These are phyloP conservation scores for Colletotrichum euphorbiae DNA, from an alignment of 2,329 filamentous ascomycete species.

Conservation along the genomic window DNA sequence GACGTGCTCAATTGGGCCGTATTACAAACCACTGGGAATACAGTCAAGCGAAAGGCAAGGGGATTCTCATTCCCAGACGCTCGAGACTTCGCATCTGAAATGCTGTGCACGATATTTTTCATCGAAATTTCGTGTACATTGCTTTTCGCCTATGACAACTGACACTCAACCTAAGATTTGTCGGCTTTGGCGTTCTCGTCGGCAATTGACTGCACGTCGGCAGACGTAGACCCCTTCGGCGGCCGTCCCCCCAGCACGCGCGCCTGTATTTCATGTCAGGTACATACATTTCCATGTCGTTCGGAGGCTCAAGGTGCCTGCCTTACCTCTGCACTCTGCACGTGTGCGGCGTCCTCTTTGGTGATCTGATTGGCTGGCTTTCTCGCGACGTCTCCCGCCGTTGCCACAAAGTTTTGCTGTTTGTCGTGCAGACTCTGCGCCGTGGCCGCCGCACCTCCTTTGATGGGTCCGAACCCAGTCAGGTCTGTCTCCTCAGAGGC, in stretches of 20 bases:
- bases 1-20: too few relatives aligned
- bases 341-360: slow-evolving; percentile 46
- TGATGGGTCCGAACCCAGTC: slow-evolving; percentile 47
- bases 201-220: slow-evolving; percentile 45
- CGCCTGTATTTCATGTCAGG: slow-evolving; percentile 20
- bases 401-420: slow-evolving; percentile 48
- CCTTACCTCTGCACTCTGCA: slow-evolving; percentile 46
- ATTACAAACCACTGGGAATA: too few relatives aligned
- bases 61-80: too few relatives aligned
- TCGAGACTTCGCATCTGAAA: too few relatives aligned
- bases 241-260: slow-evolving; percentile 42
- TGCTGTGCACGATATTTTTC: too few relatives aligned
- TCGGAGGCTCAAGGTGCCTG: neutral
- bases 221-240: slow-evolving; percentile 45
- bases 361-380: slow-evolving; percentile 47
- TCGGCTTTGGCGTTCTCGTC: slow-evolving; percentile 42
- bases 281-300: neutral
- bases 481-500: slow-evolving; percentile 45
- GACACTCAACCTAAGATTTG: neutral
- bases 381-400: slow-evolving; percentile 46
- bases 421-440: slow-evolving; percentile 50
- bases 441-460: slow-evolving; percentile 48
- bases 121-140: too few relatives aligned
- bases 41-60: too few relatives aligned
- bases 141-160: too few relatives aligned